A percentile compares a stretch with the other conserved stretches of the same genome.
phyloP scores from a whole-genome alignment of 2,329 filamentous ascomycete genomes.

The Colletotrichum simmondsii region DNA sequence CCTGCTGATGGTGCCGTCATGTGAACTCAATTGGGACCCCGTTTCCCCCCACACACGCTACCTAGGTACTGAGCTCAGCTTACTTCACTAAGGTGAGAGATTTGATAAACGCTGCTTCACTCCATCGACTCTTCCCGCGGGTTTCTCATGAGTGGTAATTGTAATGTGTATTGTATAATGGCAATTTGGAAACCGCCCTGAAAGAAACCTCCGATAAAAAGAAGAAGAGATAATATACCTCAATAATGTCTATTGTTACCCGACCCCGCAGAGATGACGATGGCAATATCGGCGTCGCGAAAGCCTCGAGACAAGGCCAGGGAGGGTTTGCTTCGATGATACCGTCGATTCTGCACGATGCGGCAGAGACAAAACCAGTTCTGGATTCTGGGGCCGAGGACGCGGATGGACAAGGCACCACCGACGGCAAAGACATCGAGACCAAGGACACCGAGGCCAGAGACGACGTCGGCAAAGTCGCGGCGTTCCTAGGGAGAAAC shows the following conservation, averaged over 20 bases:
- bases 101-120: background rate
- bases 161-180: background rate
- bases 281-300: no score
- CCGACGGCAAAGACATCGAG: background rate
- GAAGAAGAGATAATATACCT: background rate
- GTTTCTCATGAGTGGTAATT: no score
- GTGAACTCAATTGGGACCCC: slow-evolving; percentile 1
- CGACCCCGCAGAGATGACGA: background rate
- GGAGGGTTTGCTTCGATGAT: no score
- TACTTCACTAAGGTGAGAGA: background rate
- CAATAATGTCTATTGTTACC: background rate
- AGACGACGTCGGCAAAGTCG: slow-evolving; percentile 3
- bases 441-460: background rate
- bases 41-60: background rate
- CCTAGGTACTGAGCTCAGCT: background rate
- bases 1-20: slow-evolving; percentile 15
- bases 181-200: background rate
- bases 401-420: background rate
- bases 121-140: no score
- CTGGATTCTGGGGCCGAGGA: accelerated
- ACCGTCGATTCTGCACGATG: no score
- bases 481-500: slow-evolving; percentile 12
- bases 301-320: no score
- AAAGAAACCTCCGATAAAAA: background rate
- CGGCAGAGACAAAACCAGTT: no score